Evolutionary conservation across 2,329 filamentous ascomycete genomes (phyloP).

Genomic region (Aureobasidium pullulans): DNA sequence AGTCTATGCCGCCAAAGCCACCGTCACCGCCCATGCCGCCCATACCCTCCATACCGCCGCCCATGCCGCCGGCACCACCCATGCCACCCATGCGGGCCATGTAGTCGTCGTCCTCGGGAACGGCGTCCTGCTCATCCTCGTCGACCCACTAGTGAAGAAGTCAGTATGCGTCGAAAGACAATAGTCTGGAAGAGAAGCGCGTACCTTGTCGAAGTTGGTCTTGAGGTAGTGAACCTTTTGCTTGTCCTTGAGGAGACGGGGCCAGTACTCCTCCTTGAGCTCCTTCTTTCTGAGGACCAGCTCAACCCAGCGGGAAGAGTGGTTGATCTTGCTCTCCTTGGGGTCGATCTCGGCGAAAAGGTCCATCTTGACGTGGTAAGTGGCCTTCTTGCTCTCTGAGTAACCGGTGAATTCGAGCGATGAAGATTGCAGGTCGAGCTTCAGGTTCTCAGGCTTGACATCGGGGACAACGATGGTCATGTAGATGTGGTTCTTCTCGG

Average conservation of each 20-base stretch:
- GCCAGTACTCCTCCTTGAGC: slow-evolving; percentile 90
- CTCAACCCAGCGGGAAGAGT: slow-evolving; percentile 82
- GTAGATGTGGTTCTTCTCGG: slow-evolving; percentile 89
- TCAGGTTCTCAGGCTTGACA: slow-evolving; percentile 64
- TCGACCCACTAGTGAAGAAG: slow-evolving; percentile 65
- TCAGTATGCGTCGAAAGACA: neutral
- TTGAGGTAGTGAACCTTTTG: slow-evolving; percentile 93
- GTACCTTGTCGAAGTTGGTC: slow-evolving; percentile 95
- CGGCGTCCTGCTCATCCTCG: slow-evolving; percentile 95
- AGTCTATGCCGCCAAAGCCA: slow-evolving; percentile 83
- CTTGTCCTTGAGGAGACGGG: slow-evolving; percentile 80
- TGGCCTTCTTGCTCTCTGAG: slow-evolving; percentile 75
- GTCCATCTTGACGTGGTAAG: slow-evolving; percentile 78
- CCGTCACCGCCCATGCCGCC: slow-evolving; percentile 53
- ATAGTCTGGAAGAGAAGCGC: slow-evolving; percentile 19
- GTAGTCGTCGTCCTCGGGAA: slow-evolving; percentile 66
- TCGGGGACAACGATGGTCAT: slow-evolving; percentile 86
- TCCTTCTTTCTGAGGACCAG: slow-evolving; percentile 96
- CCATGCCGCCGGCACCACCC: slow-evolving; percentile 39
- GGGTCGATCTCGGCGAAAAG: slow-evolving; percentile 89
- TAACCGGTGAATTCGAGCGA: slow-evolving; percentile 74
- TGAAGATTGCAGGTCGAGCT: slow-evolving; percentile 75
- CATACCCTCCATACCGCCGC: slow-evolving; percentile 42
- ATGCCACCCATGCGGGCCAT: slow-evolving; percentile 43
- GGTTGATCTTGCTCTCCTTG: slow-evolving; percentile 74